phyloP scores from a whole-genome alignment of 805 yeast genomes.

The Metschnikowia amazonensis region DNA sequence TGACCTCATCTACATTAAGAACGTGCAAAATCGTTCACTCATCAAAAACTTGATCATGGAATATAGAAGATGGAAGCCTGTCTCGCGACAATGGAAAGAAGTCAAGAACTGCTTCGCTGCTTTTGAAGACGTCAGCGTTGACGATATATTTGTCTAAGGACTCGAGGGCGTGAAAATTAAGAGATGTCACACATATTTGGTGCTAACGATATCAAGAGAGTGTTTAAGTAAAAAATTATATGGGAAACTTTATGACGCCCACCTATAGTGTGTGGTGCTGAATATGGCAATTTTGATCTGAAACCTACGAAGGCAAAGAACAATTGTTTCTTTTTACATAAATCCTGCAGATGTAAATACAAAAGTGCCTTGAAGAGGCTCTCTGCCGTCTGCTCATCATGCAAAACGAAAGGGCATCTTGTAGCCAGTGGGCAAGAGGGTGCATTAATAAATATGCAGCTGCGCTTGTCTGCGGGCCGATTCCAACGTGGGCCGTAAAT shows the following conservation, averaged over 20 bases:
- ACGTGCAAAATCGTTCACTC: constrained; percentile 25
- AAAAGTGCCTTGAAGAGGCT: neutral
- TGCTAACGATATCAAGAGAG: neutral
- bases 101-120: constrained; percentile 32
- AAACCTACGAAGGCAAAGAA: neutral
- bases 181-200: neutral
- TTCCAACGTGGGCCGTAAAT: constrained; percentile 4
- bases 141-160: constrained; percentile 22
- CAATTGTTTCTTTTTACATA: neutral
- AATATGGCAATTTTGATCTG: neutral
- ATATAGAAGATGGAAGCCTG: constrained; percentile 29
- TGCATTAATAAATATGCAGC: constrained; percentile 4
- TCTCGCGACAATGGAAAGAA: constrained; percentile 30
- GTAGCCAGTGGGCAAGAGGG: neutral
- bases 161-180: neutral
- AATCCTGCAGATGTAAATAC: neutral
- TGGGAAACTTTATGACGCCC: neutral
- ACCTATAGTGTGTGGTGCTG: neutral
- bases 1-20: constrained; percentile 30
- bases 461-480: neutral
- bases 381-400: neutral
- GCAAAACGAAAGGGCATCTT: neutral
- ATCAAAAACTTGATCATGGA: constrained; percentile 24
- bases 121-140: constrained; percentile 28
- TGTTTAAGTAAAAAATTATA: neutral